Evolutionary conservation across 768 basidiomycete species (phyloP), one percentile per base, ranked within the genome.

Genomic region (Fibroporia radiculosa): DNA sequence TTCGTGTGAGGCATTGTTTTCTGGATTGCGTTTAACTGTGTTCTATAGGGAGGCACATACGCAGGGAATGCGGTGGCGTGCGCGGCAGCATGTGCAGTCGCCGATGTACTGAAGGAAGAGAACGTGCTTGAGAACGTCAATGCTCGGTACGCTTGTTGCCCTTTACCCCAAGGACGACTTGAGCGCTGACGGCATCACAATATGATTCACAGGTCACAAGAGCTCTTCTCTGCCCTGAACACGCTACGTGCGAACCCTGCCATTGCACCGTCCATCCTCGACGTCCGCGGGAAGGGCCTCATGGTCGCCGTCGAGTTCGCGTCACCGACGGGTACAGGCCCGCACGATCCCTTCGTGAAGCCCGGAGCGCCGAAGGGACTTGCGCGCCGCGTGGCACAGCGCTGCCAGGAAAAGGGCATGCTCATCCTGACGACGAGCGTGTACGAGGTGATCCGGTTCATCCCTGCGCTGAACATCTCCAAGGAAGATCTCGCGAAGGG

Each of bases 21-120:
- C 14, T 38, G 39, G 11, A 16, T 28, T n/a, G n/a, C n/a, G n/a
- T 28, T 49, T 31, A 48, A 28, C 31, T 51, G 11, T 13, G 27
- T 13, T 43, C 46, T 28, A 36, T 49, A 84, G 82, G 88, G 87
- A 22, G 89, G 91, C 19, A 93, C 91, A 4, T 93, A 93, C 51
- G 89, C 88, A 1, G 93, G 93, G 22, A 97, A 95, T 56, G 82
- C 89, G 0, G 89, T 97, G 0, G 72, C 87, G 0, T 97, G 93
- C 57, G 93, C 95, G 0, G 95, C 95, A 3, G 93, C 82, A 3
- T 71, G 83, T 18, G 92, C 93, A 0, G 85, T 88, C 16, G 75
- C 73, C 18, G 83, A 91, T 44, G 83, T 71, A 1, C 80, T 96
- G 62, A 66, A 71, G 41, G 80, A 86, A 50, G 91, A 93, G 55